These are phyloP conservation scores for Ceratocystis colombiana DNA, from an alignment of 2,329 filamentous ascomycete genomes.

Conservation along the genomic window DNA sequence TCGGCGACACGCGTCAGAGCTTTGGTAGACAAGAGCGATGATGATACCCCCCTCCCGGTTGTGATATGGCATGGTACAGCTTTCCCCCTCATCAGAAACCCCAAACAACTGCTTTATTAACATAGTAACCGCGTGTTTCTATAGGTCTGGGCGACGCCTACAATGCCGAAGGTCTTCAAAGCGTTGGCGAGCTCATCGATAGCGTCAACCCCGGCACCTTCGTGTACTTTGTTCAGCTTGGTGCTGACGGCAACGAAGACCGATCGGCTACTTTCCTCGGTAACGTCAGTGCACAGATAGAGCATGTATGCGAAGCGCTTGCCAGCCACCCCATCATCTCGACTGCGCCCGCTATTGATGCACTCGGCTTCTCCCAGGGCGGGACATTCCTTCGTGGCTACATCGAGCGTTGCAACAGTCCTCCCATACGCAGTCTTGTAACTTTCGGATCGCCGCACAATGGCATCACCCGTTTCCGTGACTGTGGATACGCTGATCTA, in stretches of 20 bases:
- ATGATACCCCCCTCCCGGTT: slow-evolving; percentile 69
- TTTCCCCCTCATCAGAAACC: background rate
- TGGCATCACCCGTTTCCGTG: slow-evolving; percentile 74
- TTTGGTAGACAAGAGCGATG: slow-evolving; percentile 35
- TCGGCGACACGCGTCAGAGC: slow-evolving; percentile 31
- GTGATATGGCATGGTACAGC: slow-evolving; percentile 76
- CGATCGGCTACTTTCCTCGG: slow-evolving; percentile 80
- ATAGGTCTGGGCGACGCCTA: slow-evolving; percentile 58
- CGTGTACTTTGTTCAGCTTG: slow-evolving; percentile 68
- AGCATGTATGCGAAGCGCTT: slow-evolving; percentile 66
- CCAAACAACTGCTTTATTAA: background rate
- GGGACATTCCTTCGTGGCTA: slow-evolving; percentile 92
- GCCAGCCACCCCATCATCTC: slow-evolving; percentile 67
- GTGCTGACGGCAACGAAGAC: slow-evolving; percentile 56
- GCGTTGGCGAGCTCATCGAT: slow-evolving; percentile 61
- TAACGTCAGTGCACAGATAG: slow-evolving; percentile 72
- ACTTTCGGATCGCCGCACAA: slow-evolving; percentile 90
- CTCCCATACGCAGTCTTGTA: slow-evolving; percentile 65
- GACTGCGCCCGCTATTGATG: slow-evolving; percentile 74
- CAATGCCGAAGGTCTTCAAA: slow-evolving; percentile 61
- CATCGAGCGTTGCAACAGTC: slow-evolving; percentile 72
- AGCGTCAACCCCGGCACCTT: slow-evolving; percentile 70
- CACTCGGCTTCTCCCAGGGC: slow-evolving; percentile 88
- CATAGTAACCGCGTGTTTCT: slow-evolving; percentile 25
- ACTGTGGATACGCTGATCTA: slow-evolving; percentile 62